These are phyloP conservation scores for Ustilago cynodontis DNA, from an alignment of 1,284 basidiomycete genomes.

Conservation along the genomic window DNA sequence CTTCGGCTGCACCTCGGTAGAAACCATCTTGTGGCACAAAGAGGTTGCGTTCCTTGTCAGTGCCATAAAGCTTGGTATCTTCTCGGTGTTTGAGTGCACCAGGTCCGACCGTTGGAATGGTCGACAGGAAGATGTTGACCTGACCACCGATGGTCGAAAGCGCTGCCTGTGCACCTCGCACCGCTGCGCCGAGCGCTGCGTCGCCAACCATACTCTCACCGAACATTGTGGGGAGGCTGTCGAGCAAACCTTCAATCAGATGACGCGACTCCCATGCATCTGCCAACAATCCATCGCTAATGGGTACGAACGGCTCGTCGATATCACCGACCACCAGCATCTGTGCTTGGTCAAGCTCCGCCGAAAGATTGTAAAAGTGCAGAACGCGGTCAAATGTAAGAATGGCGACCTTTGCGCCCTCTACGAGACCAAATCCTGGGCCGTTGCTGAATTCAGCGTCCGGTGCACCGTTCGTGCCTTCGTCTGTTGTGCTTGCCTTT, in stretches of 20 bases:
- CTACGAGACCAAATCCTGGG: slow-evolving; percentile 66
- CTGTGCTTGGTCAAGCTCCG: slow-evolving; percentile 75
- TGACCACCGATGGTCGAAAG: slow-evolving; percentile 88
- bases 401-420: slow-evolving; percentile 74
- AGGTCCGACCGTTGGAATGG: slow-evolving; percentile 82
- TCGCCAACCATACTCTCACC: slow-evolving; percentile 74
- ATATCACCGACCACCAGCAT: slow-evolving; percentile 90
- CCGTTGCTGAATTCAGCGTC: slow-evolving; percentile 39
- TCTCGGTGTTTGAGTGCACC: slow-evolving; percentile 77
- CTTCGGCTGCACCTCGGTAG: slow-evolving; percentile 87
- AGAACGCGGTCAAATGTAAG: slow-evolving; percentile 85
- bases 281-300: slow-evolving; percentile 82
- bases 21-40: slow-evolving; percentile 81
- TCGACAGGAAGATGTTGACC: slow-evolving; percentile 83
- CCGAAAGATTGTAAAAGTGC: slow-evolving; percentile 91
- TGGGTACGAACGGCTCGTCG: slow-evolving; percentile 89
- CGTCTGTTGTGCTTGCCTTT: slow-evolving; percentile 33
- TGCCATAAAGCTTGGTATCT: slow-evolving; percentile 83
- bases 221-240: slow-evolving; percentile 78
- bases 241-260: slow-evolving; percentile 77
- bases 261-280: slow-evolving; percentile 79
- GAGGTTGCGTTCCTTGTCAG: slow-evolving; percentile 86
- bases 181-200: slow-evolving; percentile 82
- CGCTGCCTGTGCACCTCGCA: slow-evolving; percentile 75
- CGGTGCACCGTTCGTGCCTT: slow-evolving; percentile 42